Evolutionary conservation across 768 basidiomycete genomes (phyloP), one percentile per base, ranked within the genome.

Genomic region (Macrolepiota albuminosa): DNA sequence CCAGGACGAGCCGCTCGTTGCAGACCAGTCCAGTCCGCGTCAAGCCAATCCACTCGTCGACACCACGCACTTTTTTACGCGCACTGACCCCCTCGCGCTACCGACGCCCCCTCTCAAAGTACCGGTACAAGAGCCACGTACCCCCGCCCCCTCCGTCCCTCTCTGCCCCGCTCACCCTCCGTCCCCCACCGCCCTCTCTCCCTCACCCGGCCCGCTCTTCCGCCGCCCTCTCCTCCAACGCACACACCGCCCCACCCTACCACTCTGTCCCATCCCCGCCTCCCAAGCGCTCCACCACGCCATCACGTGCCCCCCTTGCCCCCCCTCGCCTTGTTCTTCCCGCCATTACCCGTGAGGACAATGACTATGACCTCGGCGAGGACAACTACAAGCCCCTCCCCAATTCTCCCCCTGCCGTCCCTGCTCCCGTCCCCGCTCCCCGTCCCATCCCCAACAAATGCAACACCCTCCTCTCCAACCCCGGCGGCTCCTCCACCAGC

Each of bases 1-100:
- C 31, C 5, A 33, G 24, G 13, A 24, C 34, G 1, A 55, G n/a
- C 14, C 52, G 63, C 2, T 58, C 56, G 5, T 49, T 56, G 0
- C 63, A 63, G 37, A 63, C 63, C 0, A 60, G 59, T 2, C 63
- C 59, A 9, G 59, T 58, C 0, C 59, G 59, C 5, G 56, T 63
- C 5, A 57, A 60, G 29, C 56, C 63, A 2, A 1, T 63, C 9
- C 57, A 57, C 1, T 37, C 42, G 2, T 31, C 47, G 0, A 51
- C 46, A 1, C 55, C 63, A 0, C 29, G 63, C 8, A 39, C 59
- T 0, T 63, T 37, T 24, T 4, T 63, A 3, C 46, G 63, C 4
- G 37, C 36, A 10, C 34, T 63, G n/a, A 64, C 63, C 0, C 63
- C 62, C 0, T 54, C 56, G n/a, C n/a, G n/a, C n/a, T n/a, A n/a